These are phyloP conservation scores for Neurospora sp. DNA, from an alignment of 495 filamentous ascomycete species.

Conservation along the genomic window DNA sequence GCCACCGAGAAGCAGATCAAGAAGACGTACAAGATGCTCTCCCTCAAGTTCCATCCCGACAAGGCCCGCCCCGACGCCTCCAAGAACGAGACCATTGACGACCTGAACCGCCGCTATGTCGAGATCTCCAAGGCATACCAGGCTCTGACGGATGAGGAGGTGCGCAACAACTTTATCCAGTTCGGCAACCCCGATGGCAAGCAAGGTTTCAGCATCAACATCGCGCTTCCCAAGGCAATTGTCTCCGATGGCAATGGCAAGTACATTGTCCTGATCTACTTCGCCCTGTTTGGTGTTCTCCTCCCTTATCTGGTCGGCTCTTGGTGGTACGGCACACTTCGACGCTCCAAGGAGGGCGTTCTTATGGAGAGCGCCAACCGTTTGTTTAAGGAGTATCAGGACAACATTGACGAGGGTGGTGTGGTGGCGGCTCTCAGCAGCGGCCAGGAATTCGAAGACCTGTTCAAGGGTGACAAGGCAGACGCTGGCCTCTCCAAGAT, in stretches of 20 bases:
- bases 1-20: conserved; percentile 85
- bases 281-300: conserved; percentile 72
- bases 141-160: conserved; percentile 89
- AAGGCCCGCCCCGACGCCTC: conserved; percentile 72
- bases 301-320: conserved; percentile 88
- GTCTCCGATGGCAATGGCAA: conserved; percentile 89
- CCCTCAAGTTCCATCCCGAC: conserved; percentile 83
- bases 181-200: conserved; percentile 96
- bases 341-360: conserved; percentile 82
- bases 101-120: conserved; percentile 78
- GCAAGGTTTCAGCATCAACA: conserved; percentile 95
- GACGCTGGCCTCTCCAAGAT: conserved; percentile 70
- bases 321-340: conserved; percentile 97
- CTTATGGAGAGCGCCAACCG: conserved; percentile 85
- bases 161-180: conserved; percentile 91
- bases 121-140: conserved; percentile 97
- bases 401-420: conserved; percentile 67
- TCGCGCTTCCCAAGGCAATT: conserved; percentile 88
- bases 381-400: conserved; percentile 85
- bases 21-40: conserved; percentile 73
- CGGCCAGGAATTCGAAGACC: conserved; percentile 65
- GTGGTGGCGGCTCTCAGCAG: conserved; percentile 70
- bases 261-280: conserved; percentile 88
- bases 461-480: conserved; percentile 59
- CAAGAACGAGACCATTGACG: conserved; percentile 83